Base-by-base conservation (phyloP, 2,329 filamentous ascomycete species). In the Aspergillus japonicus region DNA sequence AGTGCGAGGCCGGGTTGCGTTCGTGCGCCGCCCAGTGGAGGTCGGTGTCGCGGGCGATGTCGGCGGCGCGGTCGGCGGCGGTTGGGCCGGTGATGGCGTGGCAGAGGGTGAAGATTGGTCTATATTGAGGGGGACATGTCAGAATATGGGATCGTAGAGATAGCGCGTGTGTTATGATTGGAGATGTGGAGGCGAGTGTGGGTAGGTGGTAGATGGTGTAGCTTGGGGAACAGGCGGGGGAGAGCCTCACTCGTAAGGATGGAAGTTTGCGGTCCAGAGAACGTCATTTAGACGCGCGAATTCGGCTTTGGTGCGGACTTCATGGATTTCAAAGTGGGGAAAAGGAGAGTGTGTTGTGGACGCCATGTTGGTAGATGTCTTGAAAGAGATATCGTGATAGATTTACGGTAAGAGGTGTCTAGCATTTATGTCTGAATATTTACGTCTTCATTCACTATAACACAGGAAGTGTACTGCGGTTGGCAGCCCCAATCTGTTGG, bases 31-130 rank as follows among this genome's bases (percentile, higher is more conserved):
- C 52, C 64, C 64, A 66, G 24, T 58, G 62, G 29, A 66, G 52
- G 3, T 62, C 57, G 14, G 62, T 61, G 49, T 66, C 64, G 11
- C 59, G 58, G 19, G 60, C 62, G 53, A 58, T 58, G 39, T 66
- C 64, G 10, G 48, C 51, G 8, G 49, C 54, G 48, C 62, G 57
- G 35, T 64, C 62, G 50, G 56, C 58, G 10, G 60, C 14, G 7
- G 62, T 61, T 23, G 62, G 64, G n/a, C 64, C 64, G 23, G 23
- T 61, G 10, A 60, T 54, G 2, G 62, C 60, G 24, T 66, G 64
- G n/a, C 61, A 56, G 29, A 60, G 60, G 11, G 64, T 66, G 26
- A 59, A 66, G 16, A 66, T 48, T 23, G 64, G 62, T 8, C 64
- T 64, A 2, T 35, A 21, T 35, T 23, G 10, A 21, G 12, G 33